A percentile compares a stretch with the other conserved stretches of the same genome.
Evolutionary conservation across 352 stramenopile species (phyloP).

Genomic region (Pythium sukuiense): DNA sequence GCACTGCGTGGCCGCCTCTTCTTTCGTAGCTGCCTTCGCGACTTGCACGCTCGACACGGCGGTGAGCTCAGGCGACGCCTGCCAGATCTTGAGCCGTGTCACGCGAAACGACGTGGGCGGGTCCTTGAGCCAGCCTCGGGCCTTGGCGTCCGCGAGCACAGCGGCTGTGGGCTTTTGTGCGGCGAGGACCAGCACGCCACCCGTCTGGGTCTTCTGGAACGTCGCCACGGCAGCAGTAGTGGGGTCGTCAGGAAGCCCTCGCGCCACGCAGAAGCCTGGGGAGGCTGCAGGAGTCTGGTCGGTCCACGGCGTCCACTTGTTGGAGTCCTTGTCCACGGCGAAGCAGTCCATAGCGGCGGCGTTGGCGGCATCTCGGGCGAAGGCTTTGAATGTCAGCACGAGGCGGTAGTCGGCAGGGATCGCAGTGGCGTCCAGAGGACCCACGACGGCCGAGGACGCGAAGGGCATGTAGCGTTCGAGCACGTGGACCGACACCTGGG

Average conservation of each 20-base stretch:
- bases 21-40: not conserved
- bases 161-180: not conserved
- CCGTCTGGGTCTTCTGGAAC: conserved; percentile 3
- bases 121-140: conserved; percentile 8
- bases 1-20: not conserved
- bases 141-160: not conserved
- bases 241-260: conserved; percentile 1
- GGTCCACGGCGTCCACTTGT: conserved; percentile 3
- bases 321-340: not conserved
- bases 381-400: conserved; percentile 19
- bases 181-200: conserved; percentile 1
- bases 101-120: conserved; percentile 9
- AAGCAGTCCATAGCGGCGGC: conserved; percentile 16
- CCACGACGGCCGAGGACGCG: conserved; percentile 2
- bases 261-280: conserved; percentile 5
- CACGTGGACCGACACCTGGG: conserved; percentile 13
- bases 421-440: not conserved
- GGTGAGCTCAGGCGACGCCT: not conserved
- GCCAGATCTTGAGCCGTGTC: not conserved
- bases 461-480: conserved; percentile 20
- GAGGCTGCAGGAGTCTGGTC: not conserved
- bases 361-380: not conserved
- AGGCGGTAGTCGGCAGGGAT: conserved; percentile 1
- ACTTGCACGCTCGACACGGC: conserved; percentile 4
- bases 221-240: conserved; percentile 2